Conservation (phyloP, 371 early-diverging fungal genomes). For the Chytridiales sp. region DNA sequence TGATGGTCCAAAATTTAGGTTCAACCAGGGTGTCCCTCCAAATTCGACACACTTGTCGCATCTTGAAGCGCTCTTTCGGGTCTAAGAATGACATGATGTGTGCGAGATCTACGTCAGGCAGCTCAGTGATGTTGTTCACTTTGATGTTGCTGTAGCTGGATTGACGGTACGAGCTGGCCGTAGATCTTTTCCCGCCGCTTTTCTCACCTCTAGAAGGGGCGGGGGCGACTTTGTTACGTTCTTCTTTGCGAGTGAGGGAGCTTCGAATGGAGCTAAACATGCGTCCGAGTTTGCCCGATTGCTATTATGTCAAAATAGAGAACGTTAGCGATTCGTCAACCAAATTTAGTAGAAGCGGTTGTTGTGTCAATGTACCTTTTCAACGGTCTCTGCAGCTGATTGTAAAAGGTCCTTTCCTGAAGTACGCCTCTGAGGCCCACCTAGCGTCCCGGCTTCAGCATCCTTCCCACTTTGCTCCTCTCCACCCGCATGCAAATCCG, state of each 20-base stretch:
- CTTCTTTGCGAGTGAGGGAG: constrained; percentile 4
- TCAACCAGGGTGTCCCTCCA: constrained; percentile 34
- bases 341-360: neutral
- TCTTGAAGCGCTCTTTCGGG: constrained; percentile 22
- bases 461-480: too few relatives aligned
- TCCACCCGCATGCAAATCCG: neutral
- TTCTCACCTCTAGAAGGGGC: neutral
- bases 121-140: constrained; percentile 20
- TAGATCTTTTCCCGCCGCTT: neutral
- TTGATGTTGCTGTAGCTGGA: too few relatives aligned
- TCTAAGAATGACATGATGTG: constrained; percentile 26
- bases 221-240: neutral
- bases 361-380: too few relatives aligned
- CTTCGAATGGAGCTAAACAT: constrained; percentile 19
- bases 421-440: too few relatives aligned
- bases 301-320: neutral
- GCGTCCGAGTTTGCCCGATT: constrained; percentile 20
- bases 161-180: too few relatives aligned
- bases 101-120: constrained; percentile 18
- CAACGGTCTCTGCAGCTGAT: too few relatives aligned
- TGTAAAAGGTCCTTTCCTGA: too few relatives aligned
- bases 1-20: constrained; percentile 29
- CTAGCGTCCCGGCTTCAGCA: too few relatives aligned
- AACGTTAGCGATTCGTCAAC: neutral
- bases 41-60: constrained; percentile 31